Evolutionary conservation across 805 yeast species (phyloP).

Genomic region (Candida ascalaphidarum): DNA sequence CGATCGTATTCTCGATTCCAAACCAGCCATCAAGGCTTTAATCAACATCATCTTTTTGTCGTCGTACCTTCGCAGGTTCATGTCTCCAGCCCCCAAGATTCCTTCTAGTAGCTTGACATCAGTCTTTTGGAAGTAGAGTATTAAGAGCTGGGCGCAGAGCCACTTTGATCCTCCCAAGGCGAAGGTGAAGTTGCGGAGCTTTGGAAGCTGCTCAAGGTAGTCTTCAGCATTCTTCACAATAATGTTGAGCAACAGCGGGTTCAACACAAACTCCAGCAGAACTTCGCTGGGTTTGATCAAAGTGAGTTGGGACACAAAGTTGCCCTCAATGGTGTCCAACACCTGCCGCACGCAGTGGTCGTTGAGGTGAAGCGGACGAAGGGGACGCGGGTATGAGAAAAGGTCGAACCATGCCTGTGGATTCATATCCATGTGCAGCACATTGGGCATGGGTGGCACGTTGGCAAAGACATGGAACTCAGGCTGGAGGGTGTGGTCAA

Average conservation of each 20-base stretch:
- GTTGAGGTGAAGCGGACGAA: no score
- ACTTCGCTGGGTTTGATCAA: no score
- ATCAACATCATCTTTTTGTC: background rate
- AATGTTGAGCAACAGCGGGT: slow-evolving; percentile 1
- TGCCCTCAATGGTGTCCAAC: no score
- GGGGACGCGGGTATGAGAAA: no score
- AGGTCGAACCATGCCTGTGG: no score
- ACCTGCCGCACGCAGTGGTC: no score
- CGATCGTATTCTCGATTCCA: slow-evolving; percentile 1
- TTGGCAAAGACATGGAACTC: no score
- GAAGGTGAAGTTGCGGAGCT: slow-evolving; percentile 1
- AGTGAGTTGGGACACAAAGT: no score
- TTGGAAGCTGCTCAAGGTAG: slow-evolving; percentile 1
- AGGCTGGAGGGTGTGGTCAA: no score
- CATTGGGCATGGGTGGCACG: no score
- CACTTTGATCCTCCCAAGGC: slow-evolving; percentile 2
- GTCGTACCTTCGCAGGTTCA: background rate
- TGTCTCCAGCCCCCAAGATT: background rate
- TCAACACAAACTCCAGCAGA: no score
- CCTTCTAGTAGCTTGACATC: slow-evolving; percentile 1
- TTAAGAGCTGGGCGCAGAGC: slow-evolving; percentile 2
- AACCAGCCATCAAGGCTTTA: slow-evolving; percentile 1
- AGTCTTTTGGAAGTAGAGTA: background rate
- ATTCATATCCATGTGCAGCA: no score
- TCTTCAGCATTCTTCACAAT: slow-evolving; percentile 1